phyloP scores from a whole-genome alignment of 2,329 filamentous ascomycete genomes.

The Trichoderma gracile region DNA sequence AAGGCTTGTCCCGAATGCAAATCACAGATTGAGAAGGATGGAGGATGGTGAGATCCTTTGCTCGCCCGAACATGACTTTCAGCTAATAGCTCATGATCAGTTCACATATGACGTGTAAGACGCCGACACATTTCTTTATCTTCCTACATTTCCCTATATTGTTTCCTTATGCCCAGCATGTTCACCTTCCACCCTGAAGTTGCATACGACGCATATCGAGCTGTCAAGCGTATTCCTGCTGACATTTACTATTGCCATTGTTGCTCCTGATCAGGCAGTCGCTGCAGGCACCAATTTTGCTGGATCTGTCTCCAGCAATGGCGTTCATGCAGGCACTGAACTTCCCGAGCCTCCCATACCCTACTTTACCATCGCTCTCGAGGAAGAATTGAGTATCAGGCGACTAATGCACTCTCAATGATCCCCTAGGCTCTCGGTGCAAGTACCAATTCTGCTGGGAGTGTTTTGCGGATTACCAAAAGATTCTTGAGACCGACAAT shows the following conservation, averaged over 20 bases:
- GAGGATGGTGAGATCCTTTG: conserved; percentile 14
- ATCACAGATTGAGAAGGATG: conserved; percentile 12
- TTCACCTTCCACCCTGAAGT: neutral
- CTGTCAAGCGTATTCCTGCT: neutral
- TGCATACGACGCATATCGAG: neutral
- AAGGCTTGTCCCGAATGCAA: conserved; percentile 7
- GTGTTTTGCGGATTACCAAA: neutral
- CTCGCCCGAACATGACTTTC: neutral
- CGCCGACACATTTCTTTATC: neutral
- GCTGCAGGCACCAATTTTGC: neutral
- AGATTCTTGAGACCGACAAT: neutral
- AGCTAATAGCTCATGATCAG: neutral
- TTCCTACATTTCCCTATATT: neutral
- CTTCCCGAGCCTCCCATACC: neutral
- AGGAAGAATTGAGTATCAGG: too few species aligned
- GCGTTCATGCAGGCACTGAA: neutral
- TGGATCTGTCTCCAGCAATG: neutral
- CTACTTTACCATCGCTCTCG: neutral
- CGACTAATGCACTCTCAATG: too few species aligned
- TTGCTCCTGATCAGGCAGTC: neutral
- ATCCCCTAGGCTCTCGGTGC: neutral
- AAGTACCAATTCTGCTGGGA: neutral
- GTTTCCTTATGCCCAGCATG: neutral
- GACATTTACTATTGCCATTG: neutral
- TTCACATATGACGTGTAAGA: neutral